Evolutionary conservation across 495 filamentous ascomycete species (phyloP).

Genomic region (Penicillium coprophilum): DNA sequence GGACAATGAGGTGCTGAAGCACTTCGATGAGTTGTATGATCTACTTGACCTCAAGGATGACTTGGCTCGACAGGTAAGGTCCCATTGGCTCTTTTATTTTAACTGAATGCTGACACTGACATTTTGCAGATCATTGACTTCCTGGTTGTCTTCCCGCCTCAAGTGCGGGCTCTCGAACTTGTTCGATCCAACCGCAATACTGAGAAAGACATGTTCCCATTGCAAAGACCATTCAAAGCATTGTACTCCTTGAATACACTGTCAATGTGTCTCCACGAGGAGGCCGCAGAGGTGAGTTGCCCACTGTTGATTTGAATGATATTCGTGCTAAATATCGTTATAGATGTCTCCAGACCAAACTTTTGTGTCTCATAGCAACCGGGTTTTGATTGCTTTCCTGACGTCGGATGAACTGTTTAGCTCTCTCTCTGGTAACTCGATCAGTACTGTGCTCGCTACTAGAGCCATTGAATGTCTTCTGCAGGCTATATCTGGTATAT

Average conservation of each 20-base stretch:
- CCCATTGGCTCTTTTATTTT: neutral
- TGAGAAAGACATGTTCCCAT: slow-evolving; percentile 63
- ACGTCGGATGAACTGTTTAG: slow-evolving; percentile 36
- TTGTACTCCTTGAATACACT: slow-evolving; percentile 73
- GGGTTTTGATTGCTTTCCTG: slow-evolving; percentile 41
- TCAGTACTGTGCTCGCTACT: slow-evolving; percentile 32
- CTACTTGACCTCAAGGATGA: slow-evolving; percentile 74
- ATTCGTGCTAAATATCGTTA: neutral
- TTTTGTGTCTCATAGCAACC: slow-evolving; percentile 48
- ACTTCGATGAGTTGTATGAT: slow-evolving; percentile 83
- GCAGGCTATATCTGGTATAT: slow-evolving; percentile 22
- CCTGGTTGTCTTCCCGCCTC: slow-evolving; percentile 68
- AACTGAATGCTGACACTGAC: slow-evolving; percentile 7
- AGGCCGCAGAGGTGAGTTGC: slow-evolving; percentile 34
- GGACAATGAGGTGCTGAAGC: slow-evolving; percentile 74
- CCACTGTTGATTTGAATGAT: slow-evolving; percentile 11
- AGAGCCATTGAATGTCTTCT: slow-evolving; percentile 42
- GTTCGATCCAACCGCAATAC: slow-evolving; percentile 55
- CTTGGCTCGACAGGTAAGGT: slow-evolving; percentile 63
- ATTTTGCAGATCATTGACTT: slow-evolving; percentile 68
- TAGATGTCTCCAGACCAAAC: slow-evolving; percentile 34
- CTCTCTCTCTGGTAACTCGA: slow-evolving; percentile 17
- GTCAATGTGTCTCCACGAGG: slow-evolving; percentile 48
- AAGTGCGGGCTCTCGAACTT: slow-evolving; percentile 57
- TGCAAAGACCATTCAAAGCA: slow-evolving; percentile 67